Percentiles rank a stretch among this genome's conserved stretches.
Conservation (phyloP, 2,329 filamentous ascomycete species). For the Sporothrix brasiliensis region DNA sequence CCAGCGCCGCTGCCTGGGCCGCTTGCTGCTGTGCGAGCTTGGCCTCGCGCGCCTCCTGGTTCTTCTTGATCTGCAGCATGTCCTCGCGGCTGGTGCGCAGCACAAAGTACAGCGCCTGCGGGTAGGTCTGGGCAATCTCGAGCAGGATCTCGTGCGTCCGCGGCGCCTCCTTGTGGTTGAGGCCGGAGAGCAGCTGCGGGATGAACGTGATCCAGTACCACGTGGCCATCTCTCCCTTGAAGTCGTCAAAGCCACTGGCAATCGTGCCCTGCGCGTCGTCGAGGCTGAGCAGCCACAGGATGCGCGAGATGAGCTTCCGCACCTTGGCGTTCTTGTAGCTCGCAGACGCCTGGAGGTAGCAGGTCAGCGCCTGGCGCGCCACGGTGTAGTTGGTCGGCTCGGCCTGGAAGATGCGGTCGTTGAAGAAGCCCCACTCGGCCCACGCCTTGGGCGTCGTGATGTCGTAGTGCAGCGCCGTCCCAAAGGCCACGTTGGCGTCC, state of each 20-base stretch:
- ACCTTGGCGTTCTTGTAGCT: conserved; percentile 98
- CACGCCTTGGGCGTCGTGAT: conserved; percentile 94
- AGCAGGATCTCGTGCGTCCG: conserved; percentile 84
- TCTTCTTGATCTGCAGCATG: conserved; percentile 88
- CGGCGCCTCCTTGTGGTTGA: conserved; percentile 87
- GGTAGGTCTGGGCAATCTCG: conserved; percentile 94
- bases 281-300: conserved; percentile 92
- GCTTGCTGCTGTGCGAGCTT: conserved; percentile 51
- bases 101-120: conserved; percentile 94
- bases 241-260: conserved; percentile 86
- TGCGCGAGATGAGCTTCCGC: conserved; percentile 86
- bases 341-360: conserved; percentile 92
- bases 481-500: conserved; percentile 91
- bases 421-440: conserved; percentile 99
- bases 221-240: conserved; percentile 94
- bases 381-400: conserved; percentile 79
- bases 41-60: conserved; percentile 74
- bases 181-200: conserved; percentile 87
- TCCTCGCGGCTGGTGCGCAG: conserved; percentile 92
- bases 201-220: conserved; percentile 99
- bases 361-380: conserved; percentile 89
- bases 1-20: background rate
- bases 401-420: conserved; percentile 93
- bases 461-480: conserved; percentile 93
- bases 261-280: conserved; percentile 86